These are phyloP conservation scores for Triticum aestivum DNA, from an alignment of 176 grass and related monocot genomes.

Conservation along the genomic window DNA sequence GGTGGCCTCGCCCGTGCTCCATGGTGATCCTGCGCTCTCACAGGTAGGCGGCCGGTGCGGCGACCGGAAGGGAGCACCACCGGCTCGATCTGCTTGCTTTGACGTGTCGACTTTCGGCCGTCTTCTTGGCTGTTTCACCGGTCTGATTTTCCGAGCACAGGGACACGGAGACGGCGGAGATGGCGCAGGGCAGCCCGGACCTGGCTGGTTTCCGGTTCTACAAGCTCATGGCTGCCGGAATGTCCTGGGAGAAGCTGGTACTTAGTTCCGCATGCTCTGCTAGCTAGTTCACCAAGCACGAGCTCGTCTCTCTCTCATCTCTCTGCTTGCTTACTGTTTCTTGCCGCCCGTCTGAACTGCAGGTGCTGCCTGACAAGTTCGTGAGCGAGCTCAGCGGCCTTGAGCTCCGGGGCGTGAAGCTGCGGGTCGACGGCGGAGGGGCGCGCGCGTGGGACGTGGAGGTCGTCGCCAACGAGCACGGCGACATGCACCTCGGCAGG, in stretches of 20 bases:
- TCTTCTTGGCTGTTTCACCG: neutral
- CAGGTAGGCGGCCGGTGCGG: neutral
- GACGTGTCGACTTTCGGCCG: neutral
- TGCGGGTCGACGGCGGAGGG: conserved; percentile 4
- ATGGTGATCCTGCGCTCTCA: neutral
- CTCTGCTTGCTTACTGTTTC: neutral
- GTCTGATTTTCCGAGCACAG: neutral
- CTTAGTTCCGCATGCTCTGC: neutral
- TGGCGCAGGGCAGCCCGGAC: neutral
- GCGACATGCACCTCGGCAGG: conserved; percentile 9
- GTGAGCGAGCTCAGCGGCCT: neutral
- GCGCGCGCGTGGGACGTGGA: conserved; percentile 28
- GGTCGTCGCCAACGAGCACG: conserved; percentile 1
- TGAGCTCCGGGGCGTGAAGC: conserved; percentile 8
- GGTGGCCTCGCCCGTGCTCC: neutral
- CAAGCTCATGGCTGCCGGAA: conserved; percentile 27
- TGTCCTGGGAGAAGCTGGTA: conserved; percentile 27
- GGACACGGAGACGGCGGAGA: neutral
- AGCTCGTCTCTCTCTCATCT: neutral
- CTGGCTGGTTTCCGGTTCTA: conserved; percentile 26
- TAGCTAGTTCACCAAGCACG: neutral
- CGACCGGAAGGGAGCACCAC: neutral
- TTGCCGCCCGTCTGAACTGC: neutral
- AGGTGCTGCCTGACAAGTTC: conserved; percentile 38
- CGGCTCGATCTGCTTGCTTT: neutral